Conservation (phyloP, 2,329 filamentous ascomycete genomes). For the Aphanoascus verrucosus region DNA sequence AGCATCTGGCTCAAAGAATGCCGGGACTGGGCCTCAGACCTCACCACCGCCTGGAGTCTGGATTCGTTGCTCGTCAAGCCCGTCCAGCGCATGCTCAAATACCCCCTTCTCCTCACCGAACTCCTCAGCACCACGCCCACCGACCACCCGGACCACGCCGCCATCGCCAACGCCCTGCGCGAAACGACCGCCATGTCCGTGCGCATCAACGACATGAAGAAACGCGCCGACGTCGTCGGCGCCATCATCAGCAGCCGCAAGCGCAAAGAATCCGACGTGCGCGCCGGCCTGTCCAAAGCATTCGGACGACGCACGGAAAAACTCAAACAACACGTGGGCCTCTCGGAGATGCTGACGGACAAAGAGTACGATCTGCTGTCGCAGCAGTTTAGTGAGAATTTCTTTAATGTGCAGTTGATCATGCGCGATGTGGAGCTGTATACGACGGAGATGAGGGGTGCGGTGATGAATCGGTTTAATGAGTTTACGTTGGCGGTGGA, state of each 20-base stretch:
- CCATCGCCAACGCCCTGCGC: constrained; percentile 60
- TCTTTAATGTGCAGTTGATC: constrained; percentile 82
- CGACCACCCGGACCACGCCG: constrained; percentile 70
- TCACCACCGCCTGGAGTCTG: constrained; percentile 88
- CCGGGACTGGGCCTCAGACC: constrained; percentile 78
- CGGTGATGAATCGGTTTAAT: constrained; percentile 70
- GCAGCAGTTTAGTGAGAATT: constrained; percentile 84
- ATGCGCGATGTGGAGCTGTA: constrained; percentile 91
- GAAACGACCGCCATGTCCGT: constrained; percentile 53
- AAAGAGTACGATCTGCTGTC: constrained; percentile 67
- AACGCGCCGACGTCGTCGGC: constrained; percentile 83
- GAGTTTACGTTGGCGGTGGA: constrained; percentile 74
- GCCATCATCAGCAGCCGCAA: constrained; percentile 72
- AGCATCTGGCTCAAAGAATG: constrained; percentile 84
- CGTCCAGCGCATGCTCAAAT: constrained; percentile 88
- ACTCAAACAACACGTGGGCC: constrained; percentile 58
- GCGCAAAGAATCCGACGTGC: constrained; percentile 78
- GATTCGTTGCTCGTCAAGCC: constrained; percentile 96
- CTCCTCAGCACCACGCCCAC: constrained; percentile 67
- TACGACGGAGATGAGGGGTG: constrained; percentile 66
- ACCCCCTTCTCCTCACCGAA: constrained; percentile 73
- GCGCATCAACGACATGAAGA: constrained; percentile 87
- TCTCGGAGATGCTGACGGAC: constrained; percentile 63
- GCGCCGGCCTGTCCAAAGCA: constrained; percentile 72
- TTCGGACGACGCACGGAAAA: constrained; percentile 86